Conservation (phyloP, 768 basidiomycete species). For the Calocybe cyanea region DNA sequence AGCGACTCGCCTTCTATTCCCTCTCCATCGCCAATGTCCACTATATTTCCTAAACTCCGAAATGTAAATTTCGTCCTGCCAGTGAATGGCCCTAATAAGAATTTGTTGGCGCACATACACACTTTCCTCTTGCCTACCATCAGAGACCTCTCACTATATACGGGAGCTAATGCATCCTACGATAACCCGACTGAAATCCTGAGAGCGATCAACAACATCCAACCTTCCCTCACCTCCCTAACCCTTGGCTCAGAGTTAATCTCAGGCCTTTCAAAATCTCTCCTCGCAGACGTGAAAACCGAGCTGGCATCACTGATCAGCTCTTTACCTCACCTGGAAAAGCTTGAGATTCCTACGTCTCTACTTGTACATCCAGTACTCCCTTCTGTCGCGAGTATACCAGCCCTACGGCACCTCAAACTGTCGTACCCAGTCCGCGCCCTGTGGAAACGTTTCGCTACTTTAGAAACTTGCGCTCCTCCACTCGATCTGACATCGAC, state of each 20-base stretch:
- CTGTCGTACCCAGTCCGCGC: neutral
- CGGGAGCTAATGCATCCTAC: neutral
- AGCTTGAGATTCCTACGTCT: conserved; percentile 1
- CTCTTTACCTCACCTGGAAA: conserved; percentile 1
- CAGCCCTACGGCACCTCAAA: neutral
- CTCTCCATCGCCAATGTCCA: neutral
- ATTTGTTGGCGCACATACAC: neutral
- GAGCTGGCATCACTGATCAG: neutral
- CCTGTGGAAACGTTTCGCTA: neutral
- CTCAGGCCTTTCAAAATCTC: neutral
- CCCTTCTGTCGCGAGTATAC: neutral
- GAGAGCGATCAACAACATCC: neutral
- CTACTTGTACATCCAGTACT: neutral
- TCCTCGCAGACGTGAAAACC: neutral
- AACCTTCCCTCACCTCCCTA: conserved; percentile 2
- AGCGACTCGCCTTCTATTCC: neutral
- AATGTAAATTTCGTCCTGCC: neutral
- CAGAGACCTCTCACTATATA: neutral
- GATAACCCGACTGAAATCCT: neutral
- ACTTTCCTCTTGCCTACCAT: conserved; percentile 7
- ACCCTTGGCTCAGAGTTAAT: conserved; percentile 3
- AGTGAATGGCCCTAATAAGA: neutral
- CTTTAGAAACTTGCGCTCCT: neutral
- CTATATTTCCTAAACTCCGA: conserved; percentile 4
- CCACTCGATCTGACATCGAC: neutral